These are phyloP conservation scores for Deuterostichococcus epilithicus DNA, from an alignment of 139 green algal species.

Conservation along the genomic window DNA sequence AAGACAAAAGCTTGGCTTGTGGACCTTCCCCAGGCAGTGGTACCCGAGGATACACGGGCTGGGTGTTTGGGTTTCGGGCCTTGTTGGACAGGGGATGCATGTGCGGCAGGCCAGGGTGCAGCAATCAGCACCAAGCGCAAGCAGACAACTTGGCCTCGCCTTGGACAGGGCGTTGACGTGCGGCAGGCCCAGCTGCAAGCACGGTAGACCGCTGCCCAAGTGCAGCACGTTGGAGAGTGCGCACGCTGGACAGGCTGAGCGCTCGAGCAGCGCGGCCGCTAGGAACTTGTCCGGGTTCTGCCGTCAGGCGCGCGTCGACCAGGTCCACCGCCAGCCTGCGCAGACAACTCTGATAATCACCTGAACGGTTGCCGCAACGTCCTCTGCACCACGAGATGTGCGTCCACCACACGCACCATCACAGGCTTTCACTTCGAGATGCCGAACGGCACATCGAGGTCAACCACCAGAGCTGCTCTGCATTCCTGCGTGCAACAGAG, in stretches of 20 bases:
- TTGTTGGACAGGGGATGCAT: too few relatives aligned
- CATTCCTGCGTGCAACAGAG: too few relatives aligned
- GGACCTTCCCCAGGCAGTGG: too few relatives aligned
- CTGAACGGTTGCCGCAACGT: background rate
- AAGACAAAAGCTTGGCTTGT: too few relatives aligned
- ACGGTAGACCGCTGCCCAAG: too few relatives aligned
- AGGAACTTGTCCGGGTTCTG: slow-evolving; percentile 74
- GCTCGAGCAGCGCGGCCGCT: slow-evolving; percentile 65
- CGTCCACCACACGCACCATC: background rate
- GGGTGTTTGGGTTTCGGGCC: too few relatives aligned
- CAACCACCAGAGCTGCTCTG: too few relatives aligned
- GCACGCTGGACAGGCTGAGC: too few relatives aligned
- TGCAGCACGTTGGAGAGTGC: slow-evolving; percentile 77
- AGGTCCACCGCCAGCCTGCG: slow-evolving; percentile 60
- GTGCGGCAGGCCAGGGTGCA: too few relatives aligned
- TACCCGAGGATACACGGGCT: too few relatives aligned
- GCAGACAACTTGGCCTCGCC: background rate
- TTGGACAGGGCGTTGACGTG: slow-evolving; percentile 83
- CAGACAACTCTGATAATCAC: background rate
- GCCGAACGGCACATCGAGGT: background rate
- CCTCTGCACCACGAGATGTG: background rate
- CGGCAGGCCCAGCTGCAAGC: slow-evolving; percentile 78
- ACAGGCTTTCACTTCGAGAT: background rate
- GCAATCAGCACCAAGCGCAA: too few relatives aligned
- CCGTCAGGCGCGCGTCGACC: slow-evolving; percentile 76